Base-by-base conservation (phyloP, 129 eudicot species). In the Helianthus tuberosus region DNA sequence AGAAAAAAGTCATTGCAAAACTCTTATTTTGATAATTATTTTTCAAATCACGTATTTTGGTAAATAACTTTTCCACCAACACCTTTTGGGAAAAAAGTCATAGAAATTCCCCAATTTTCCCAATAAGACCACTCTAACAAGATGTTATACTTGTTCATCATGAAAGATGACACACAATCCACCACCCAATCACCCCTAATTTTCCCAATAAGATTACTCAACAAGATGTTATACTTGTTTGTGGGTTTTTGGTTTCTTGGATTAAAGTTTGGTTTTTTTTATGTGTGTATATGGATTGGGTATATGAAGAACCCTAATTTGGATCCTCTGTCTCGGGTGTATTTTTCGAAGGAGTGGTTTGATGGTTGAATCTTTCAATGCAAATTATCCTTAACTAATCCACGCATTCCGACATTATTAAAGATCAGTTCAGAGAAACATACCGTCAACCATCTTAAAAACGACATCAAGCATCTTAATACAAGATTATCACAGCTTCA, bases 351-450 rank as follows among this genome's bases (percentile, higher is more conserved):
- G 79, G 98, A 90, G 49, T 94, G 98, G 98, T 64, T 79, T 78
- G 88, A 89, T 68, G 81, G 9, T 17, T 94, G 86, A 87, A 88
- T 57, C 84, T 90, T 58, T 90, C 68, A 43, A 44, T 55, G 36
- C 50, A 17, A 16, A 39, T 32, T 79, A 51, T 88, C 86, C 89
- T 89, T 93, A 87, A 87, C 90, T 86, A 79, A 75, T 66, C 75
- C 78, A 94, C 97, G 99, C 86, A 85, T 83, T 82, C 99, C 99
- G 81, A 91, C 97, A 23, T 81, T 94, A 77, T 72, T 94, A 81
- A 94, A 91, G 83, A 94, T 94, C 81, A 85, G 97, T 82, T 88
- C 97, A 48, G 97, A 94, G 54, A 94, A 81, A 79, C 82, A 82
- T 55, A 82, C 89, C 23, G 87, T 94, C 73, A 85, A 79, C 78